Evolutionary conservation across 1,139 yeast genomes (phyloP).

Genomic region (Yamadazyma siamensis): DNA sequence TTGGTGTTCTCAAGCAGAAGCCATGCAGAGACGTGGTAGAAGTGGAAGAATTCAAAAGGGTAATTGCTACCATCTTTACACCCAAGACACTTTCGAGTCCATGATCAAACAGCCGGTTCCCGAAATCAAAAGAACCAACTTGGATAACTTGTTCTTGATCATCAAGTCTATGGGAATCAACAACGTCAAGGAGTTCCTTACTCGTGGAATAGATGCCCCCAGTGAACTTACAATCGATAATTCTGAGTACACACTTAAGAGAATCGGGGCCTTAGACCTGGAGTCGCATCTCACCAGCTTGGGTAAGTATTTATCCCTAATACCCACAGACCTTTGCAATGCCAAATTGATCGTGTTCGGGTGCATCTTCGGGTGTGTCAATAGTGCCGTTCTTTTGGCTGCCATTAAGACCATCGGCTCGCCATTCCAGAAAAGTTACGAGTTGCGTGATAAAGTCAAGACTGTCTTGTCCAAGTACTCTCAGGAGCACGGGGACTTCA

Average conservation of each 20-base stretch:
- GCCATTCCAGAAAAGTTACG: slow-evolving; percentile 65
- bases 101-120: slow-evolving; percentile 81
- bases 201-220: slow-evolving; percentile 83
- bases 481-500: slow-evolving; percentile 60
- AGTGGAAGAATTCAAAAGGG: slow-evolving; percentile 96
- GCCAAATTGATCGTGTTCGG: slow-evolving; percentile 81
- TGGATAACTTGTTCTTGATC: slow-evolving; percentile 77
- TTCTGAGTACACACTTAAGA: slow-evolving; percentile 59
- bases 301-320: slow-evolving; percentile 75
- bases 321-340: slow-evolving; percentile 84
- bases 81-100: slow-evolving; percentile 52
- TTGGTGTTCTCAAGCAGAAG: slow-evolving; percentile 91
- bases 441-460: slow-evolving; percentile 63
- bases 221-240: slow-evolving; percentile 52
- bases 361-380: slow-evolving; percentile 81
- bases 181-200: slow-evolving; percentile 65
- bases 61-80: slow-evolving; percentile 74
- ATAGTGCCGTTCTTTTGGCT: slow-evolving; percentile 69
- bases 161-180: slow-evolving; percentile 87
- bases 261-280: slow-evolving; percentile 66
- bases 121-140: slow-evolving; percentile 78
- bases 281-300: slow-evolving; percentile 67
- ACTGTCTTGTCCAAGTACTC: slow-evolving; percentile 40
- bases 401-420: slow-evolving; percentile 70
- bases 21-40: slow-evolving; percentile 93